Conservation (phyloP, 768 basidiomycete species). For the Pleurotus djamor region DNA sequence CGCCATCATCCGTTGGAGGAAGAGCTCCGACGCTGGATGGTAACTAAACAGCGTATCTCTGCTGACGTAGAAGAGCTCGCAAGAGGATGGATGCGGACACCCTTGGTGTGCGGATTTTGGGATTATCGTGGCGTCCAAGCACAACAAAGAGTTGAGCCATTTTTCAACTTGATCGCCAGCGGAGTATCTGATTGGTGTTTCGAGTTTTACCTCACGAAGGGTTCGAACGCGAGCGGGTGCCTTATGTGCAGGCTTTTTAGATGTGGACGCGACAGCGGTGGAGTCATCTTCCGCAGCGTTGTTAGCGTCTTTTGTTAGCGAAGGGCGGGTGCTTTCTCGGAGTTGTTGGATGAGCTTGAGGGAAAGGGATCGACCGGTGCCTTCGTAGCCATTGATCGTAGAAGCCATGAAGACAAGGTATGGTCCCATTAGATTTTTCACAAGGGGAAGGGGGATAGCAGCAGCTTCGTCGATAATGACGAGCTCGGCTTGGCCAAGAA, state of each 20-base stretch:
- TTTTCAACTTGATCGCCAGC: constrained; percentile 86
- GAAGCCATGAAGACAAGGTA: constrained; percentile 99
- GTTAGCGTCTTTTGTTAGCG: constrained; percentile 61
- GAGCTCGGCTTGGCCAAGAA: constrained; percentile 95
- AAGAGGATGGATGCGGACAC: constrained; percentile 92
- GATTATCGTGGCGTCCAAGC: constrained; percentile 79
- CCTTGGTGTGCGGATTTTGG: constrained; percentile 53
- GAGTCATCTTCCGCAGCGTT: constrained; percentile 39
- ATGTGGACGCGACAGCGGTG: constrained; percentile 29
- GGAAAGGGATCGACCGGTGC: constrained; percentile 97
- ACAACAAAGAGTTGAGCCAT: constrained; percentile 90
- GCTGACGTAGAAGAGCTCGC: constrained; percentile 94
- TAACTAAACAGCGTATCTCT: constrained; percentile 96
- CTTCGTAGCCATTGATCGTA: constrained; percentile 99
- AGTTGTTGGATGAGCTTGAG: constrained; percentile 97
- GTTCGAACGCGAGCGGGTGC: constrained; percentile 68
- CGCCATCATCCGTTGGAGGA: constrained; percentile 98
- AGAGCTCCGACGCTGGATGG: constrained; percentile 96
- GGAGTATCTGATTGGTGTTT: constrained; percentile 92
- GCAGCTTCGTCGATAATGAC: constrained; percentile 99
- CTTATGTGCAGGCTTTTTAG: constrained; percentile 55
- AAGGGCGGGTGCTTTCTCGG: constrained; percentile 84
- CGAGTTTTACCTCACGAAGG: constrained; percentile 90
- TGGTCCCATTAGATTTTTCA: constrained; percentile 90
- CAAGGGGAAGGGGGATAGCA: constrained; percentile 94